phyloP scores from a whole-genome alignment of 2,329 filamentous ascomycete species.

The Pestalotiopsis sp. region DNA sequence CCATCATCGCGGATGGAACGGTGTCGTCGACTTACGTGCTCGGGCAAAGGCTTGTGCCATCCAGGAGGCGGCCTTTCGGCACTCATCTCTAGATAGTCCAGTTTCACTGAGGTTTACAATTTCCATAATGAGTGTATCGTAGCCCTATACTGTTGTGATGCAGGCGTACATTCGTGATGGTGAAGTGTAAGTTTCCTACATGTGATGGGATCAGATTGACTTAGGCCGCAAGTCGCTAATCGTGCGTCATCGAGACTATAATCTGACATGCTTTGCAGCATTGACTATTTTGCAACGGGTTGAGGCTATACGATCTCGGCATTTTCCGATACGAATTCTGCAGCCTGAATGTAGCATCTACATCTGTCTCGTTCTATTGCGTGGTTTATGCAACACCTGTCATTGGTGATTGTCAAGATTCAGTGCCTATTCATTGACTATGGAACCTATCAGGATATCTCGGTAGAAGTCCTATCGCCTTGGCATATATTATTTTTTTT shows the following conservation, averaged over 20 bases:
- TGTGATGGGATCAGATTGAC: background rate
- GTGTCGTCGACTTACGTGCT: background rate
- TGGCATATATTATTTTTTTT: no score
- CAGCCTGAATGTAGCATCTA: background rate
- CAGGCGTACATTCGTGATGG: background rate
- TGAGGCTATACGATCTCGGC: background rate
- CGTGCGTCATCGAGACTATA: background rate
- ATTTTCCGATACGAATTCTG: background rate
- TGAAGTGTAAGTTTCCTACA: background rate
- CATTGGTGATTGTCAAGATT: background rate
- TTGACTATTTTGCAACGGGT: no score
- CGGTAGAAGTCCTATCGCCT: no score
- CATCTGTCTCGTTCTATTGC: background rate
- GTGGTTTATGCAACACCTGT: background rate
- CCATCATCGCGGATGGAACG: background rate
- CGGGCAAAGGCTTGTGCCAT: conserved; percentile 4
- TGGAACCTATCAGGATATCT: no score
- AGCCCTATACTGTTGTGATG: no score
- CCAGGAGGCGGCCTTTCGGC: background rate
- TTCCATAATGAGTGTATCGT: background rate
- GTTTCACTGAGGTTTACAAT: background rate
- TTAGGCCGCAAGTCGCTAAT: background rate
- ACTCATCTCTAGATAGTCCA: background rate
- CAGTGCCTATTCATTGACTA: no score
- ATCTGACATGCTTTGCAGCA: background rate